Evolutionary conservation across 2,329 filamentous ascomycete species (phyloP), one percentile per base, ranked within the genome.

Genomic region (Dactylellina haptotyla): DNA sequence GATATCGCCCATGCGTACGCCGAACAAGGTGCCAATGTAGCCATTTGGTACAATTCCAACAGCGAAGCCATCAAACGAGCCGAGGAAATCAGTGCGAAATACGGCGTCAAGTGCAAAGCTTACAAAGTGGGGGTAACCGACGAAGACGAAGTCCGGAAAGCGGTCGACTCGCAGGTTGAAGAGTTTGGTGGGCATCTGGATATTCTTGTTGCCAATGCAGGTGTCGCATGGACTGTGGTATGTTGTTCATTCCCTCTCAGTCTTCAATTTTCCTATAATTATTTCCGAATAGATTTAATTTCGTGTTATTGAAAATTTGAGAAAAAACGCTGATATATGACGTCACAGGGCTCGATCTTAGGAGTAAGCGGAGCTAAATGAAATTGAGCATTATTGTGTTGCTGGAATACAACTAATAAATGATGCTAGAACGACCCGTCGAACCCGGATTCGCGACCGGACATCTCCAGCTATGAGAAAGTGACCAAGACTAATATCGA

Each of bases 121-220:
- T 89, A 88, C 80, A 84, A 87, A 78, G 87, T 89, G 74, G 84
- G 90, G 76, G 84, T 89, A 6, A 84, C 83, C 28, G 82, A 83
- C 2, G 84, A 83, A 76, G 83, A 85, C 18, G 82, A 83, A 3
- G 84, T 88, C 9, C 81, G 85, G 34, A 78, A 81, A 14, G 83
- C 84, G 8, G 83, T 89, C 41, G 81, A 84, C 71, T 80, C 82
- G 5, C 85, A 87, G 75, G 82, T 88, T 45, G 75, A 74, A 4
- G 90, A 93, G 14, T 90, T 93, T 81, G 88, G 90, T 78, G 88
- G 88, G 70, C 87, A 90, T 3, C 85, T 94, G 6, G 91, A 93
- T 78, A 84, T 92, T 76, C 92, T 94, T 77, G 87, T 93, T 46
- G 90, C 91, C 77, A 94, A 95, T 79, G 88, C 89, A 12, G 90